These are phyloP conservation scores for Ceratorhiza oryzae-sativae DNA, from an alignment of 1,284 basidiomycete genomes.

Conservation along the genomic window DNA sequence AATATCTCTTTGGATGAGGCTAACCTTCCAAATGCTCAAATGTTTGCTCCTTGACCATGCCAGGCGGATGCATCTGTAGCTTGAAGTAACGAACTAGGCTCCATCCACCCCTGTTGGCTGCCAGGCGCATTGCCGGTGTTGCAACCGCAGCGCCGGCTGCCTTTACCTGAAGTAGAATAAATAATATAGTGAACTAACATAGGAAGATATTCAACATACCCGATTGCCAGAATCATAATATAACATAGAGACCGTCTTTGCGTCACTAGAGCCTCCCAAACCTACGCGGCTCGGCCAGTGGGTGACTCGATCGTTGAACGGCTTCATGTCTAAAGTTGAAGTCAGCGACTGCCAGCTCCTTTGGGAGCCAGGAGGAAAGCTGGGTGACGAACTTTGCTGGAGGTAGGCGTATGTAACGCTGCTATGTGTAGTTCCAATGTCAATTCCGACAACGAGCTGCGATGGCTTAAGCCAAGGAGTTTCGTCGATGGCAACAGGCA, in stretches of 20 bases:
- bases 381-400: not conserved
- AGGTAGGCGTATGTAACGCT: conserved; percentile 5
- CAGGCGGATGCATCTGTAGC: conserved; percentile 11
- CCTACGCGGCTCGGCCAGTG: conserved; percentile 27
- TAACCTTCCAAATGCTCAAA: conserved; percentile 4
- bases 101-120: not conserved
- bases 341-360: too few relatives aligned
- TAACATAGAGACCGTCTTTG: conserved; percentile 35
- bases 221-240: conserved; percentile 11
- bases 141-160: conserved; percentile 9
- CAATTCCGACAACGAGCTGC: conserved; percentile 20
- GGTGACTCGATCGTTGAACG: conserved; percentile 18
- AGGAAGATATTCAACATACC: not conserved
- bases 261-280: not conserved
- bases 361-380: too few relatives aligned
- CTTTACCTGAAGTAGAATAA: not conserved
- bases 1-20: too few relatives aligned
- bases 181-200: not conserved
- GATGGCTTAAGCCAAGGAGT: not conserved
- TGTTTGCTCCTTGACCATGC: not conserved
- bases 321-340: not conserved
- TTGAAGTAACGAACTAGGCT: conserved; percentile 27
- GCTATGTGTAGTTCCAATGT: conserved; percentile 16
- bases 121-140: not conserved
- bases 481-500: conserved; percentile 4